Evolutionary conservation across 2,329 filamentous ascomycete species (phyloP).

Genomic region (Aotearoamyces nothofagi): DNA sequence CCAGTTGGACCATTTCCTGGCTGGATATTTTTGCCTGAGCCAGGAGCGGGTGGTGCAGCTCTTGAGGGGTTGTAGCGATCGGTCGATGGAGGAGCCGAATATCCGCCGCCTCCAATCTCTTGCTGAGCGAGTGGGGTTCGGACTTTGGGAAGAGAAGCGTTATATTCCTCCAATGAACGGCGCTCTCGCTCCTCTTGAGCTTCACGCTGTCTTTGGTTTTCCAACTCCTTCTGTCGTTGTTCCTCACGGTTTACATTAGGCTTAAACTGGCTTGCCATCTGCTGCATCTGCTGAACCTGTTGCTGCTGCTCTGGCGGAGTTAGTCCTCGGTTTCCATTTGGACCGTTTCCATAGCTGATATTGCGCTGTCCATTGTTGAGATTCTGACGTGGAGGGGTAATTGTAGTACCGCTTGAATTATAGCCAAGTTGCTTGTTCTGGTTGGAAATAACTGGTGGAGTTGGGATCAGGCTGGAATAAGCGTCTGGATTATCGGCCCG

Average conservation of each 20-base stretch:
- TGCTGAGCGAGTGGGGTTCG: constrained; percentile 75
- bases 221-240: constrained; percentile 45
- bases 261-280: constrained; percentile 36
- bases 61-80: constrained; percentile 76
- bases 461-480: constrained; percentile 53
- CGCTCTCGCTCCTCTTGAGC: constrained; percentile 51
- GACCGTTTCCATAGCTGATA: constrained; percentile 22
- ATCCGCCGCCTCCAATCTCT: constrained; percentile 56
- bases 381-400: constrained; percentile 55
- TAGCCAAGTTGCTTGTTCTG: constrained; percentile 52
- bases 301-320: constrained; percentile 28
- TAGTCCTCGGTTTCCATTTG: constrained; percentile 24
- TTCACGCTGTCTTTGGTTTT: constrained; percentile 37
- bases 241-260: constrained; percentile 33
- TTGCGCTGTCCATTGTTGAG: constrained; percentile 30
- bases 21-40: constrained; percentile 33
- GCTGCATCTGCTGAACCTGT: constrained; percentile 43
- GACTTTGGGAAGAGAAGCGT: constrained; percentile 72
- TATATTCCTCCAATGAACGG: constrained; percentile 74
- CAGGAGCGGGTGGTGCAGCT: constrained; percentile 67
- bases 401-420: constrained; percentile 32
- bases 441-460: constrained; percentile 35
- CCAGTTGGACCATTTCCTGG: constrained; percentile 36
- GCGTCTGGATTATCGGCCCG: constrained; percentile 54
- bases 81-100: constrained; percentile 20